Evolutionary conservation across 2,329 filamentous ascomycete genomes (phyloP).

Genomic region (Colletotrichum sp.): DNA sequence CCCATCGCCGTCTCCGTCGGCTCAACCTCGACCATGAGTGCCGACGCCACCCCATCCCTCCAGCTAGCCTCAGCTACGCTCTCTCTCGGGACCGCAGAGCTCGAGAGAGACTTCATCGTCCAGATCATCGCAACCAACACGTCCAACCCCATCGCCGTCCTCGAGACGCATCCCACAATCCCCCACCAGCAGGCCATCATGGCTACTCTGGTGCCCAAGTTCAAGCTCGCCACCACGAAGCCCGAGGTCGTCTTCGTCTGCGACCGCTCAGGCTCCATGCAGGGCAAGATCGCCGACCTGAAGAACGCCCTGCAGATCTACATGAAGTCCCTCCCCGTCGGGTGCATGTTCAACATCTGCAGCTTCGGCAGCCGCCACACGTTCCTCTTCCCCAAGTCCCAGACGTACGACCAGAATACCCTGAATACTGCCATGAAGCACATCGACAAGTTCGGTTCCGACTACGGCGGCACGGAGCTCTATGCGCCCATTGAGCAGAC

Average conservation of each 20-base stretch:
- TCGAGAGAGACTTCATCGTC: conserved; percentile 72
- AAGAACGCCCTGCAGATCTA: conserved; percentile 65
- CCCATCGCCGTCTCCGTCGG: conserved; percentile 71
- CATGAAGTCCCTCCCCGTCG: conserved; percentile 68
- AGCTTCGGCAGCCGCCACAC: conserved; percentile 60
- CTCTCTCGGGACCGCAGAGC: conserved; percentile 52
- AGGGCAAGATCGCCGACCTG: conserved; percentile 56
- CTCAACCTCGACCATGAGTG: conserved; percentile 50
- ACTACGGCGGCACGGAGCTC: conserved; percentile 62
- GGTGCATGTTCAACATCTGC: conserved; percentile 73
- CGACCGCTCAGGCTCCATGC: conserved; percentile 75
- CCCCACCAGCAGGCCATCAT: conserved; percentile 70
- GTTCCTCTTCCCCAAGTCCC: conserved; percentile 55
- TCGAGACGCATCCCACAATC: conserved; percentile 69
- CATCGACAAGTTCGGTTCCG: conserved; percentile 44
- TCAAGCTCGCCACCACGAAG: conserved; percentile 59
- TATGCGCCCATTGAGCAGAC: conserved; percentile 47
- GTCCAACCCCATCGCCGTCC: conserved; percentile 65
- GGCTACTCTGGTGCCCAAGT: conserved; percentile 73
- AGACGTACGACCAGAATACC: conserved; percentile 47
- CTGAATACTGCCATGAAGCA: conserved; percentile 48
- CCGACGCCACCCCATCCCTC: conserved; percentile 53
- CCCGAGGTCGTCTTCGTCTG: conserved; percentile 75
- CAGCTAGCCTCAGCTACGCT: conserved; percentile 68
- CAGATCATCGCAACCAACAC: conserved; percentile 66